Conservation (phyloP, 192 early-diverging fungal genomes). For the Phlyctochytrium arcticum region DNA sequence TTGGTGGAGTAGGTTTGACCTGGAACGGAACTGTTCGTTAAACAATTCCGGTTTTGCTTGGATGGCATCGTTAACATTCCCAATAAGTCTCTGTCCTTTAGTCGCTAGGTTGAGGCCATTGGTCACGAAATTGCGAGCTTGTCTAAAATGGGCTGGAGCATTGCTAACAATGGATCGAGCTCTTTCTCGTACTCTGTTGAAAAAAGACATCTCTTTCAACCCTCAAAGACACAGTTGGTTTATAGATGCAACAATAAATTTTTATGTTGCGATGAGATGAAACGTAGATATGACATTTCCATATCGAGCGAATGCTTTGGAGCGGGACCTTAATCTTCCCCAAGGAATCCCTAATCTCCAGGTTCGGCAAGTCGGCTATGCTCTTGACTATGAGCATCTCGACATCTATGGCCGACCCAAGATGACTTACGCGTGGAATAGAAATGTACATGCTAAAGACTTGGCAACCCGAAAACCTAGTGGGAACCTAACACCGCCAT, state of each 20-base stretch:
- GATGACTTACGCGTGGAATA: background rate
- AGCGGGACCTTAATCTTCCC: background rate
- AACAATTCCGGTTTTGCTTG: background rate
- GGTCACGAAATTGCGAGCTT: conserved; percentile 2
- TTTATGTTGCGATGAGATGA: no score
- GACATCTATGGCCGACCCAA: background rate
- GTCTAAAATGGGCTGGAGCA: background rate
- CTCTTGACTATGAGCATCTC: background rate
- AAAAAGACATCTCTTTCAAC: no score
- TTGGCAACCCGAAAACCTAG: background rate
- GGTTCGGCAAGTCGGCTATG: background rate
- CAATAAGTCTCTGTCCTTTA: background rate
- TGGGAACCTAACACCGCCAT: background rate
- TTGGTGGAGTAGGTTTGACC: background rate
- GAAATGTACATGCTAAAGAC: background rate
- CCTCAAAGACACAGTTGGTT: no score
- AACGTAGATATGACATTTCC: no score
- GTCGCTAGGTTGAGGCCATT: background rate
- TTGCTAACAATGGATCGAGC: background rate
- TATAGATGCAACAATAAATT: no score
- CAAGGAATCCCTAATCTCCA: background rate
- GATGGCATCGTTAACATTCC: background rate
- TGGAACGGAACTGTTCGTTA: background rate
- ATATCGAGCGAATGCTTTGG: background rate
- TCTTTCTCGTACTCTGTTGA: background rate